Evolutionary conservation across 441 rosid genomes (phyloP), one percentile per base, ranked within the genome.

Genomic region (Populus tomentosa): DNA sequence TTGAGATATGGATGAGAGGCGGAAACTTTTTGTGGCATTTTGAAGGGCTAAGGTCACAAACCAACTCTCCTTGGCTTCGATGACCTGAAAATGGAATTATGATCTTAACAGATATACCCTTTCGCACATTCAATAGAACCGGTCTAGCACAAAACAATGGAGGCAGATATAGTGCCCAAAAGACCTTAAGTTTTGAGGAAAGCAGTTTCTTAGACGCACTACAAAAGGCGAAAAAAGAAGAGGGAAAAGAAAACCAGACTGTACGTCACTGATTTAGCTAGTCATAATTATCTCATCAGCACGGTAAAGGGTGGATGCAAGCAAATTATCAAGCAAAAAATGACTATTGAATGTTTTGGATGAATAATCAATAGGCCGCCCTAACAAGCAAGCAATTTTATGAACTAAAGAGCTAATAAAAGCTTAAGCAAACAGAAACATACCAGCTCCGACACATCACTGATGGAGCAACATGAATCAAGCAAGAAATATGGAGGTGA

Each of bases 401-500:
- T 13, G 8, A 42, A 36, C 69, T 21, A 16, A 35, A 26, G 20
- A 69, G 67, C 23, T 23, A 26, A 32, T 5, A 28, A 28, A 28
- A 28, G 46, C 62, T 46, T 2, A 50, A 28, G 24, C 56, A 6
- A 53, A 9, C 35, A n/a, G 67, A 72, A 75, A 81, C 70, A 83
- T 91, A 92, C 98, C 97, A 91, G 82, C 81, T 92, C 91, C 13
- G 56, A 62, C 26, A 81, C 36, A 28, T 77, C 78, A 70, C 78
- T 50, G 63, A 94, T 83, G 79, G 81, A 80, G 86, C 95, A 90
- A 83, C 89, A 83, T 23, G 85, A 86, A 86, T 90, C 89, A 13
- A 90, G 87, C 14, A 84, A 86, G 79, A 86, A 89, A 86, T 91
- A 94, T 63, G 92, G 87, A 78, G 87, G 74, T 16, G 84, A 84